A percentile compares a stretch with the other conserved stretches of the same genome.
These are phyloP conservation scores for Eucalyptus regnans DNA, from an alignment of 345 rosid genomes.

Conservation along the genomic window DNA sequence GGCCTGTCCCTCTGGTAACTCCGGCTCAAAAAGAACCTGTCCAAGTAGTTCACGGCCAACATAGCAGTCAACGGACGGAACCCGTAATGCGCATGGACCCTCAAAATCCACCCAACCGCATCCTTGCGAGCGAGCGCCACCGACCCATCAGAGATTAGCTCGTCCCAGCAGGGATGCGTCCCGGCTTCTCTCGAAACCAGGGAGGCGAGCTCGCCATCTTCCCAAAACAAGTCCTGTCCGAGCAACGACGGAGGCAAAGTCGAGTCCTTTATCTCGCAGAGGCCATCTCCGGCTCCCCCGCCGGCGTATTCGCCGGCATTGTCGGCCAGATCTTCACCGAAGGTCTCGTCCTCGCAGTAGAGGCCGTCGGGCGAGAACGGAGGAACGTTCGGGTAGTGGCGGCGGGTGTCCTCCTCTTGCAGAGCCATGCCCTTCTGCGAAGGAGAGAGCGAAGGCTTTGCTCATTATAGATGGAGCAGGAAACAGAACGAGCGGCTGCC, in stretches of 20 bases:
- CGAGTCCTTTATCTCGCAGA: constrained; percentile 18
- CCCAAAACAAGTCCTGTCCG: constrained; percentile 8
- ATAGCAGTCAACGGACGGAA: constrained; percentile 55
- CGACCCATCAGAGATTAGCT: constrained; percentile 21
- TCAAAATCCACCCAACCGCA: constrained; percentile 65
- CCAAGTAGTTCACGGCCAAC: constrained; percentile 86
- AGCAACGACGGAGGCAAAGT: constrained; percentile 16
- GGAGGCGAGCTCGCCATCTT: constrained; percentile 37
- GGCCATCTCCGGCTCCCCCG: neutral
- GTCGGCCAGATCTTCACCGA: constrained; percentile 13
- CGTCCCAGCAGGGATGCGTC: constrained; percentile 13
- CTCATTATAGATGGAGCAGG: constrained; percentile 27
- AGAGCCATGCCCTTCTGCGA: constrained; percentile 59
- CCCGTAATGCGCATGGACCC: constrained; percentile 49
- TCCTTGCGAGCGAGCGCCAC: constrained; percentile 34
- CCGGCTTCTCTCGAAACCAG: constrained; percentile 54
- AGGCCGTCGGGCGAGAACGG: constrained; percentile 40
- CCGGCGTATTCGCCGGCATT: constrained; percentile 7
- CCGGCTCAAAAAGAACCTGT: constrained; percentile 54
- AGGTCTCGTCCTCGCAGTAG: constrained; percentile 54
- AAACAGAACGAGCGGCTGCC: neutral
- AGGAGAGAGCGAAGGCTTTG: constrained; percentile 31
- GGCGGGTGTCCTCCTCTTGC: constrained; percentile 25
- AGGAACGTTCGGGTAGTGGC: constrained; percentile 11
- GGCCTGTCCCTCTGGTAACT: constrained; percentile 62